These are phyloP conservation scores for Beauveria rudraprayagi DNA, from an alignment of 2,329 filamentous ascomycete species.

Conservation along the genomic window DNA sequence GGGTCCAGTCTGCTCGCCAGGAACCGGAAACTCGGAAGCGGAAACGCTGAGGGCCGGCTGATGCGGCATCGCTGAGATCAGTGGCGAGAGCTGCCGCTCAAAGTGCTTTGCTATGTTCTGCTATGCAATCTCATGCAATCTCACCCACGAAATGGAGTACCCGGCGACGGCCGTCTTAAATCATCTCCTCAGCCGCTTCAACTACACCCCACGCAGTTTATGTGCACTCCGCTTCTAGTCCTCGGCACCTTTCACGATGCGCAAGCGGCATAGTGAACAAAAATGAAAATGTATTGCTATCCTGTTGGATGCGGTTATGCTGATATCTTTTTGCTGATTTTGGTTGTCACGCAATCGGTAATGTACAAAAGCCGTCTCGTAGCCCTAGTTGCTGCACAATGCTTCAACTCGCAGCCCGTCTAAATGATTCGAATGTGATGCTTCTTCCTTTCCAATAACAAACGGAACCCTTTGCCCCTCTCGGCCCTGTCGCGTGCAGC, in stretches of 20 bases:
- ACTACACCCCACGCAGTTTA: too few species aligned
- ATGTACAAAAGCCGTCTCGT: constrained; percentile 1
- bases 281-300: constrained; percentile 2
- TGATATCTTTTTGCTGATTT: constrained; percentile 5
- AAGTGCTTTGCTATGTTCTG: too few species aligned
- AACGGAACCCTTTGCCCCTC: neutral
- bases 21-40: too few species aligned
- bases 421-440: neutral
- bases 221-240: too few species aligned
- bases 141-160: too few species aligned
- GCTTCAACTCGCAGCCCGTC: neutral
- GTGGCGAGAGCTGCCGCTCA: too few species aligned
- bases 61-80: too few species aligned
- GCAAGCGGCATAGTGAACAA: neutral
- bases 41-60: too few species aligned
- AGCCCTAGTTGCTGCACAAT: neutral
- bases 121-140: too few species aligned
- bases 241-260: neutral
- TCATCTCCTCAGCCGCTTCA: too few species aligned
- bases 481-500: neutral
- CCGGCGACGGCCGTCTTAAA: too few species aligned
- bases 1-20: too few species aligned
- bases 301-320: neutral
- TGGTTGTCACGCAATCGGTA: neutral
- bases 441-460: neutral